phyloP scores from a whole-genome alignment of 495 filamentous ascomycete genomes.

The Opeltia flavorubescens region DNA sequence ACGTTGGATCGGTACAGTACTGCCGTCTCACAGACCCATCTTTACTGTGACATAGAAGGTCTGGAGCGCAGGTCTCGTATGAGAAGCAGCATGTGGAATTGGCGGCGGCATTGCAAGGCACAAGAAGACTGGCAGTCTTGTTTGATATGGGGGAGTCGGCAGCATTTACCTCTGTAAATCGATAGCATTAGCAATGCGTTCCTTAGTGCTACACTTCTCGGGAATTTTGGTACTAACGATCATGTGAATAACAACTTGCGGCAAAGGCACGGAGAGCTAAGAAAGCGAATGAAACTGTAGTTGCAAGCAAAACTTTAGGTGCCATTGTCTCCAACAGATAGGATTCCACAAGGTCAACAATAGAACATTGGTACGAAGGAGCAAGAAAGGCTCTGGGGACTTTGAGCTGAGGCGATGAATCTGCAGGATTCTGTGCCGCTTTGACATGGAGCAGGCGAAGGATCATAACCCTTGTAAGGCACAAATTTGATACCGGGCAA shows the following conservation, averaged over 20 bases:
- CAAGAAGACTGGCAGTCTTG: not conserved
- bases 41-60: not conserved
- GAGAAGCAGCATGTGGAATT: not conserved
- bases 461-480: no score
- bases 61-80: not conserved
- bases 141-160: slow-evolving; percentile 1
- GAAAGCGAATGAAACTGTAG: not conserved
- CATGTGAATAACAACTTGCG: not conserved
- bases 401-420: no score
- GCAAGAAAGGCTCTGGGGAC: no score
- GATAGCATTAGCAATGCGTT: not conserved
- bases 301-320: not conserved
- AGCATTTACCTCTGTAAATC: not conserved
- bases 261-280: not conserved
- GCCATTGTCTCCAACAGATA: no score
- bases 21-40: not conserved
- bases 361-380: no score
- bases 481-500: no score
- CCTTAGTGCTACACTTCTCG: not conserved
- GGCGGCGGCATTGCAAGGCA: not conserved
- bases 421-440: no score
- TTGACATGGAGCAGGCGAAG: no score
- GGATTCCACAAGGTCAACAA: no score
- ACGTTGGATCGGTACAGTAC: not conserved
- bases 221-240: not conserved